Evolutionary conservation across 2,329 filamentous ascomycete species (phyloP), one percentile per base, ranked within the genome.

Genomic region (Diaporthe helianthi): DNA sequence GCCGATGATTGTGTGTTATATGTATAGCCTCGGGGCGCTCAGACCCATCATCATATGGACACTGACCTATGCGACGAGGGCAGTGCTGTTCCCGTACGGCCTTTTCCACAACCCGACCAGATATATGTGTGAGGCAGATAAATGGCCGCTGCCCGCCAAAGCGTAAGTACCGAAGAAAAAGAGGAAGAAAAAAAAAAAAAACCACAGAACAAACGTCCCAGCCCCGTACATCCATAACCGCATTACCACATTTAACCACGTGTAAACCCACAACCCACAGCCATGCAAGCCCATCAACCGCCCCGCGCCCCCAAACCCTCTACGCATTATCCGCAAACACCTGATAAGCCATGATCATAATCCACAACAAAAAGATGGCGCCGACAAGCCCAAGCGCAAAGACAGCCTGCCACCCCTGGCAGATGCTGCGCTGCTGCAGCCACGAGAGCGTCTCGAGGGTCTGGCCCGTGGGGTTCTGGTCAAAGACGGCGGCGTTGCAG

Each of bases 341-440:
- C 72, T 89, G 87, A 73, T 89, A 88, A 13, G 88, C 86, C 85
- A 91, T 90, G 71, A 90, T 81, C 83, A 90, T 90, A 74, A 90
- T 87, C 89, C 89, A 91, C n/a, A 91, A 75, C 69, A 90, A 76
- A 72, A 90, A 90, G 1, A 90, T 79, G 22, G 79, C 80, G 0
- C 89, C 89, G 2, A 89, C 84, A 29, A 92, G 77, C 22, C 84
- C 84, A 76, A 91, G 89, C 1, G 88, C 84, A 78, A 90, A 92
- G 1, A 87, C 86, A 1, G 89, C 84, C 73, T 89, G 85, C 89
- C 89, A 91, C 52, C 69, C 84, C 86, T 83, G 79, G 86, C 89
- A 92, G 73, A 91, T 91, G 60, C 81, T 87, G 74, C 81, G 80
- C 78, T 92, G 88, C 78, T 90, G 80, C 73, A 92, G 74, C 86